These are phyloP conservation scores for Blastocystis hominis DNA, from an alignment of 352 stramenopile species.

Conservation along the genomic window DNA sequence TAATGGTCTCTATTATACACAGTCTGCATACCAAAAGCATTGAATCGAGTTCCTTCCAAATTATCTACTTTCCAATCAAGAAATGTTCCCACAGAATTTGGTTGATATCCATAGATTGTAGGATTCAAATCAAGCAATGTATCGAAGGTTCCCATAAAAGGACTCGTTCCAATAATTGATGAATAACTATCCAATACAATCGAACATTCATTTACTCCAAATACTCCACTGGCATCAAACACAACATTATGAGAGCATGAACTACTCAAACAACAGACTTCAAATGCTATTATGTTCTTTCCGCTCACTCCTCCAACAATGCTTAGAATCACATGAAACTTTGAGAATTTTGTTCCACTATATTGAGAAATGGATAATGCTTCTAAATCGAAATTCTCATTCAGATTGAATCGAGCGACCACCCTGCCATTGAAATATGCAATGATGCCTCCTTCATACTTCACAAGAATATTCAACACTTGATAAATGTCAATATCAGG, in stretches of 20 bases:
- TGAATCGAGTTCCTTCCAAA: slow-evolving; percentile 2
- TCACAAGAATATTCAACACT: slow-evolving; percentile 1
- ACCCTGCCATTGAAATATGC: not conserved
- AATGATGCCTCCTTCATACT: not conserved
- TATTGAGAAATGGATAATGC: not conserved
- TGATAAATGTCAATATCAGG: not conserved
- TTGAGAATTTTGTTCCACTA: not conserved
- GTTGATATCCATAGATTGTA: not conserved
- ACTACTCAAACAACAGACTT: too few species aligned
- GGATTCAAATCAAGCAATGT: not conserved
- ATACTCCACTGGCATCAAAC: slow-evolving; percentile 20
- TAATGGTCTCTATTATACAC: not conserved
- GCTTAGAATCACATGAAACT: not conserved
- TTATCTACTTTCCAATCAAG: slow-evolving; percentile 15
- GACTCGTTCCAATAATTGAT: not conserved
- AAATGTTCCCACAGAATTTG: not conserved
- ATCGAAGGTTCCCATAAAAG: not conserved
- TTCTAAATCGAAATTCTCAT: not conserved
- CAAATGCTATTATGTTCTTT: not conserved
- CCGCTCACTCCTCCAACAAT: not conserved
- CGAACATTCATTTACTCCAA: not conserved
- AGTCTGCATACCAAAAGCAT: not conserved
- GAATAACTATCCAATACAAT: not conserved
- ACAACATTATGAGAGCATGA: not conserved
- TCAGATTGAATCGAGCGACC: not conserved